Evolutionary conservation across 129 eudicot species (phyloP).

Genomic region (Tagetes erecta): DNA sequence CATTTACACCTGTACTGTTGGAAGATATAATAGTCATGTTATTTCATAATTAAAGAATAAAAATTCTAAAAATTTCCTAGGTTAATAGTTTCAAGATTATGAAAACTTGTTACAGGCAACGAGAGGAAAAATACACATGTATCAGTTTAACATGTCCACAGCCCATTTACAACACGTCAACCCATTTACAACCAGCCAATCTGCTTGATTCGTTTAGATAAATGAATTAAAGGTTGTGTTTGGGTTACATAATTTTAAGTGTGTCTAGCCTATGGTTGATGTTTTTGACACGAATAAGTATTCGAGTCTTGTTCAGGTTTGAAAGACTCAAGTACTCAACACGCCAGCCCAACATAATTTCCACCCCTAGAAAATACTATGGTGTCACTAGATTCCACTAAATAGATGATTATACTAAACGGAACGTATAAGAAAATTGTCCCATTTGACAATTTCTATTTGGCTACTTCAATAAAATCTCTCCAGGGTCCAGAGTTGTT

Average conservation of each 20-base stretch:
- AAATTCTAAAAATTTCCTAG: neutral
- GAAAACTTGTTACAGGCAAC: neutral
- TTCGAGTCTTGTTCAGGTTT: neutral
- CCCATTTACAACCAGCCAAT: neutral
- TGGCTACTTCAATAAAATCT: slow-evolving; percentile 1
- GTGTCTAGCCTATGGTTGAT: neutral
- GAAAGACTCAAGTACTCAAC: too few relatives aligned
- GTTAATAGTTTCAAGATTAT: slow-evolving; percentile 4
- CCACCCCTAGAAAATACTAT: neutral
- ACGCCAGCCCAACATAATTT: too few relatives aligned
- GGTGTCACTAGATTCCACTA: neutral
- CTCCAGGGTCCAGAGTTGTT: neutral
- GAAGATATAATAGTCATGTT: neutral
- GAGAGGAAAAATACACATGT: neutral
- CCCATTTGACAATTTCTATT: neutral
- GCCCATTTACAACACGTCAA: neutral
- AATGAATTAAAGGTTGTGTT: neutral
- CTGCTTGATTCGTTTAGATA: neutral
- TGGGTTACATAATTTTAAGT: neutral
- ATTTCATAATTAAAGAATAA: slow-evolving; percentile 5
- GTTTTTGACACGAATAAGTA: neutral
- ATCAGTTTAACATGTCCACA: neutral
- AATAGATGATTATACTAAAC: neutral
- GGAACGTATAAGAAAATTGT: neutral
- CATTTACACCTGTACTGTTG: slow-evolving; percentile 27